Percentiles rank a stretch among this genome's conserved stretches.
Conservation (phyloP, 495 filamentous ascomycete genomes). For the Aspergillus nanangensis region DNA sequence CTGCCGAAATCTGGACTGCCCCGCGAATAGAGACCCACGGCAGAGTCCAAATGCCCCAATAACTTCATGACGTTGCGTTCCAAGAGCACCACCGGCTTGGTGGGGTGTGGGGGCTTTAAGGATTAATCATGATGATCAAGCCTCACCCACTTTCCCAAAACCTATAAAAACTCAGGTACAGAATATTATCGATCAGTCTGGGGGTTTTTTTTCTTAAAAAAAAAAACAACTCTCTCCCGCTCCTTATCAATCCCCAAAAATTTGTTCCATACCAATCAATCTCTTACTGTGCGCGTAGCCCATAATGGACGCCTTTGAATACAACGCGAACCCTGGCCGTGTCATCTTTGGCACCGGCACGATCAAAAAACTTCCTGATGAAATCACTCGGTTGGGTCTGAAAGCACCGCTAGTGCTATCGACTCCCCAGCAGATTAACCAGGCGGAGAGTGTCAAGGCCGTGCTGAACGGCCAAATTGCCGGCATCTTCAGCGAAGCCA, state of each 20-base stretch:
- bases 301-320: conserved; percentile 59
- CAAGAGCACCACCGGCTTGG: conserved; percentile 10
- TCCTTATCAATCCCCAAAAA: not conserved
- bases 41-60: conserved; percentile 11
- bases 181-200: not conserved
- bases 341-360: conserved; percentile 62
- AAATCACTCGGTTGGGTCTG: conserved; percentile 51
- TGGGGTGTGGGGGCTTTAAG: conserved; percentile 28
- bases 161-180: conserved; percentile 11
- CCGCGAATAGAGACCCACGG: conserved; percentile 27
- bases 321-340: conserved; percentile 54
- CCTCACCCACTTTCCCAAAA: conserved; percentile 4
- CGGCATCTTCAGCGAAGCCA: conserved; percentile 58
- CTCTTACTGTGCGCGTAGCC: too few species aligned
- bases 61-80: conserved; percentile 16
- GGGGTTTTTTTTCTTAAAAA: too few species aligned
- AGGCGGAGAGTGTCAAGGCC: conserved; percentile 44
- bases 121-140: conserved; percentile 27
- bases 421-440: conserved; percentile 51
- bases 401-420: conserved; percentile 55
- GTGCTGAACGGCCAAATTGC: conserved; percentile 48
- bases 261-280: too few species aligned
- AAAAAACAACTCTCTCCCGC: too few species aligned
- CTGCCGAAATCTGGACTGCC: conserved; percentile 20
- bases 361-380: conserved; percentile 54